phyloP scores from a whole-genome alignment of 768 basidiomycete genomes.

The Suillus paluster region DNA sequence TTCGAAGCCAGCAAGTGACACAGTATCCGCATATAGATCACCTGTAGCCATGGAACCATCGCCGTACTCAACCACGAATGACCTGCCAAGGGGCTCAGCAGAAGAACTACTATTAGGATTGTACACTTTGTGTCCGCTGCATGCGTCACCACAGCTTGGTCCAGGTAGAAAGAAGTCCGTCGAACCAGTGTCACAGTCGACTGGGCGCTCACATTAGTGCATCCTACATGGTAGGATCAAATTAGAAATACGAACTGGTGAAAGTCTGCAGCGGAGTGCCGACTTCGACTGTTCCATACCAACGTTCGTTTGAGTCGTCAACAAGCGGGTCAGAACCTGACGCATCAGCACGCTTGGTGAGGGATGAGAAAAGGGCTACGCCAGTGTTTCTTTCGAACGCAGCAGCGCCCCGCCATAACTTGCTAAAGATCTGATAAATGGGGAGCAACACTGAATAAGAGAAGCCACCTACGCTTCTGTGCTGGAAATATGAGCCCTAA shows the following conservation, averaged over 20 bases:
- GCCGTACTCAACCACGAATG: slow-evolving; percentile 45
- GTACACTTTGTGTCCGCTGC: slow-evolving; percentile 41
- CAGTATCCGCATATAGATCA: slow-evolving; percentile 42
- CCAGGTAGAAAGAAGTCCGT: slow-evolving; percentile 39
- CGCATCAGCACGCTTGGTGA: neutral
- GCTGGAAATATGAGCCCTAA: slow-evolving; percentile 20
- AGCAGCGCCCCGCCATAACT: slow-evolving; percentile 19
- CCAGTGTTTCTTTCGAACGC: slow-evolving; percentile 14
- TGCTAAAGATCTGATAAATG: slow-evolving; percentile 20
- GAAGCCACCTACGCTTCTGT: slow-evolving; percentile 11
- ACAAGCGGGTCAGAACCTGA: slow-evolving; percentile 16
- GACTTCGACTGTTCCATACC: slow-evolving; percentile 31
- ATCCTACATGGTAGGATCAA: neutral
- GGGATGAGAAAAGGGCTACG: neutral
- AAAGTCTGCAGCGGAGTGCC: slow-evolving; percentile 25
- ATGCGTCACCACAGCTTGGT: slow-evolving; percentile 30
- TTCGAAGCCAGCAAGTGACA: slow-evolving; percentile 39
- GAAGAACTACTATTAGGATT: slow-evolving; percentile 38
- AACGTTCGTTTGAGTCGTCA: slow-evolving; percentile 17
- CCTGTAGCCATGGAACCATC: slow-evolving; percentile 48
- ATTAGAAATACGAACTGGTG: slow-evolving; percentile 20
- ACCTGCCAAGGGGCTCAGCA: slow-evolving; percentile 21
- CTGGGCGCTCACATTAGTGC: slow-evolving; percentile 9
- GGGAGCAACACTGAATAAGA: neutral
- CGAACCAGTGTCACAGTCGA: slow-evolving; percentile 42